phyloP scores from a whole-genome alignment of 441 rosid species.

The Syzygium syzygioides region DNA sequence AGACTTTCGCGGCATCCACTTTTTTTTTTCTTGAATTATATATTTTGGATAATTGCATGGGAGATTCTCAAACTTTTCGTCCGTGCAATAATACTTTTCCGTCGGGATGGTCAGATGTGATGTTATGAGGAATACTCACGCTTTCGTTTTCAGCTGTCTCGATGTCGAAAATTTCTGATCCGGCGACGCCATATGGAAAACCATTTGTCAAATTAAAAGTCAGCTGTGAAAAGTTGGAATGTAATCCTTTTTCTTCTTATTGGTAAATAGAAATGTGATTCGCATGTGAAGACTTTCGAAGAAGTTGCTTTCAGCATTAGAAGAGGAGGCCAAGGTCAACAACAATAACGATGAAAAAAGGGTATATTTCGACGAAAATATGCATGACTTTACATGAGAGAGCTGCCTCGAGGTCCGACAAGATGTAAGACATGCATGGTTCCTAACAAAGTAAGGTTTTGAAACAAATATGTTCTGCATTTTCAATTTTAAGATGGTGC shows the following conservation, averaged over 20 bases:
- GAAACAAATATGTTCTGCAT: background rate
- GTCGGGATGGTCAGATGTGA: background rate
- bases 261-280: background rate
- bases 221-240: background rate
- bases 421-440: background rate
- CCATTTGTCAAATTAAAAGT: background rate
- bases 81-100: background rate
- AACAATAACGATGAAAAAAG: background rate
- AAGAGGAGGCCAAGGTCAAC: background rate
- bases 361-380: background rate
- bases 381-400: background rate
- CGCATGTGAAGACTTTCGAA: background rate
- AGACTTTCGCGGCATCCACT: no score
- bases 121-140: no score
- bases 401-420: background rate
- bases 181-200: background rate
- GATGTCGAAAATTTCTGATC: background rate
- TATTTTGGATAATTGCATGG: background rate
- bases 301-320: background rate
- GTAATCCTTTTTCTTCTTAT: background rate
- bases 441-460: background rate
- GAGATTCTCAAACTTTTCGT: background rate
- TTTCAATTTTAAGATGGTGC: background rate
- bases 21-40: background rate
- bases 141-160: background rate